phyloP scores from a whole-genome alignment of 2,329 filamentous ascomycete genomes.

The Cladorrhinum sp. region DNA sequence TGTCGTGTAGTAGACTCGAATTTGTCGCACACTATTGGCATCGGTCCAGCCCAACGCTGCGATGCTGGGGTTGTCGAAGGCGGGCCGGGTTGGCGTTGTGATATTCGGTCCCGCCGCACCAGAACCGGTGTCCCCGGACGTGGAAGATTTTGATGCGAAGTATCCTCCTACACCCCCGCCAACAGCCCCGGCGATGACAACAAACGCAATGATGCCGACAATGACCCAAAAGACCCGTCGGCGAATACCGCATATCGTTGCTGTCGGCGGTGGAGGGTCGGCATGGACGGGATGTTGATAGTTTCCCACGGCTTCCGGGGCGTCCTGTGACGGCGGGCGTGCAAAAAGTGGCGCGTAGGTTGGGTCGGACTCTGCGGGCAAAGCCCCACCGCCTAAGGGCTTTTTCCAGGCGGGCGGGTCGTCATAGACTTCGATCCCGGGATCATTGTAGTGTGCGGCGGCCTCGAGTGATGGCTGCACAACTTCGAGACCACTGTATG shows the following conservation, averaged over 20 bases:
- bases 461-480: not conserved
- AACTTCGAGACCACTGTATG: not conserved
- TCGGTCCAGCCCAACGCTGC: slow-evolving; percentile 9
- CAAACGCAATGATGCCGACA: not conserved
- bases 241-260: slow-evolving; percentile 11
- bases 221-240: slow-evolving; percentile 12
- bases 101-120: not conserved
- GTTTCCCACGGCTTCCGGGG: not conserved
- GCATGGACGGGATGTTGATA: not conserved
- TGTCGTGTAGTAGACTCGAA: slow-evolving; percentile 2
- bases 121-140: not conserved
- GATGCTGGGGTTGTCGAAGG: slow-evolving; percentile 8
- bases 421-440: not conserved
- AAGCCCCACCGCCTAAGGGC: no score
- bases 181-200: slow-evolving; percentile 8
- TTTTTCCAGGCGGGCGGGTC: not conserved
- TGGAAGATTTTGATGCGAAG: not conserved
- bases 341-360: no score
- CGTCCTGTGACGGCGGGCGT: no score
- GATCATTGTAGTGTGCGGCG: not conserved
- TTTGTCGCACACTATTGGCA: not conserved
- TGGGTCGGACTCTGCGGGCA: no score
- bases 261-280: not conserved
- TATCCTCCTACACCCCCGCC: slow-evolving; percentile 12
- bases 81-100: not conserved